Evolutionary conservation across 1,139 yeast genomes (phyloP).

Genomic region (Protomyces lactucae-debilis): DNA sequence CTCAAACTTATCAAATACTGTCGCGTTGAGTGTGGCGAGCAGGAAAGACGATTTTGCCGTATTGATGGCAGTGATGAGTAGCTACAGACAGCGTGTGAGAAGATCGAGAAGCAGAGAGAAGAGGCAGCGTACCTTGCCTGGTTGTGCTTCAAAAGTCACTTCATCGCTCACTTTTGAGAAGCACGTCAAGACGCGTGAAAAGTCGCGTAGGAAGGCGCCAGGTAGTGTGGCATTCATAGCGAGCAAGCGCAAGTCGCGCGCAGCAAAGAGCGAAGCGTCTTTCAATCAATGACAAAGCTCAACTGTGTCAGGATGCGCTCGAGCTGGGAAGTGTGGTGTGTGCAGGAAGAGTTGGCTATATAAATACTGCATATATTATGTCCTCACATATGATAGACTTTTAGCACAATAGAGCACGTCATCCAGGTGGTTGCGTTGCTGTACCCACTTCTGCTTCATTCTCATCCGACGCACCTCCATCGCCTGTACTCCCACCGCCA

Average conservation of each 20-base stretch:
- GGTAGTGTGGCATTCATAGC: conserved; percentile 21
- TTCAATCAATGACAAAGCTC: too few relatives aligned
- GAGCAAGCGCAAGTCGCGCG: too few relatives aligned
- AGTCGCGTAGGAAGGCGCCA: conserved; percentile 20
- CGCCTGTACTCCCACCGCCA: background rate
- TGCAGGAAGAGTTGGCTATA: too few relatives aligned
- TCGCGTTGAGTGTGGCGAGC: conserved; percentile 26
- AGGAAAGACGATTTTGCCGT: conserved; percentile 32
- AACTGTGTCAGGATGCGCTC: too few relatives aligned
- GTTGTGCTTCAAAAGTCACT: conserved; percentile 29
- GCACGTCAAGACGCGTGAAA: conserved; percentile 27
- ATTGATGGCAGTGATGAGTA: conserved; percentile 30
- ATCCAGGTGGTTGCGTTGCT: background rate
- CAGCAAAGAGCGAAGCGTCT: too few relatives aligned
- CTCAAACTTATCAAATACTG: conserved; percentile 25
- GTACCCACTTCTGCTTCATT: background rate
- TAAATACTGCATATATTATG: too few relatives aligned
- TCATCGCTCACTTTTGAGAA: conserved; percentile 28
- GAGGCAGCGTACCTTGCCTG: conserved; percentile 21
- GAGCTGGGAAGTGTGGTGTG: too few relatives aligned
- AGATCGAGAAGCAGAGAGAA: background rate
- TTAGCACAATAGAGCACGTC: too few relatives aligned
- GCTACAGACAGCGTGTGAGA: conserved; percentile 4
- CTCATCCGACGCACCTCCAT: background rate
- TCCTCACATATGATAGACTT: too few relatives aligned